Evolutionary conservation across 768 basidiomycete genomes (phyloP).

Genomic region (Baorangia bicolor): DNA sequence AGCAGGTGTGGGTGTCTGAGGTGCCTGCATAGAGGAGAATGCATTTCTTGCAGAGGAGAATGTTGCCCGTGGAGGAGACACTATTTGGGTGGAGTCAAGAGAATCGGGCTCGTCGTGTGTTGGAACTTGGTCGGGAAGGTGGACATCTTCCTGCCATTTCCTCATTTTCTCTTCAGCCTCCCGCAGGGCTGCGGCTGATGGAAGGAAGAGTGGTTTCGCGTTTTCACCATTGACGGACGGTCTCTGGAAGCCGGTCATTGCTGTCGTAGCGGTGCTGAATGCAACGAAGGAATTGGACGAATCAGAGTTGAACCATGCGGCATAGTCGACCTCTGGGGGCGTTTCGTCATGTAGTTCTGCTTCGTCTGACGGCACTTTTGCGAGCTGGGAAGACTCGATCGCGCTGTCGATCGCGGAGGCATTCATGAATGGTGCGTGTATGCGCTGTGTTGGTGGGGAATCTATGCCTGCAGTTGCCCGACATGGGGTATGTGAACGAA

Average conservation of each 20-base stretch:
- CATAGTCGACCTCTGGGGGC: constrained; percentile 41
- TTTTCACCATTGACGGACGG: neutral
- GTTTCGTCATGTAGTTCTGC: constrained; percentile 39
- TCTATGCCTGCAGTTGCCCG: neutral
- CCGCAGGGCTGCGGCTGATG: constrained; percentile 53
- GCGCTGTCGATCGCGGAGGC: constrained; percentile 12
- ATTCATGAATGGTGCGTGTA: constrained; percentile 20
- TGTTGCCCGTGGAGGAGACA: constrained; percentile 28
- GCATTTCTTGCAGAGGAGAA: constrained; percentile 41
- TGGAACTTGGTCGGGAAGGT: constrained; percentile 5
- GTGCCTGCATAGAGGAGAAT: constrained; percentile 26
- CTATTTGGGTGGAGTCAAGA: neutral
- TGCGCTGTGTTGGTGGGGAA: neutral
- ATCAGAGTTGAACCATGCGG: constrained; percentile 50
- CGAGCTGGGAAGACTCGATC: neutral
- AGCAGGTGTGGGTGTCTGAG: constrained; percentile 42
- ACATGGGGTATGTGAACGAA: constrained; percentile 1
- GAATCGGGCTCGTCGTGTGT: constrained; percentile 22
- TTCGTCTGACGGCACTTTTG: constrained; percentile 4
- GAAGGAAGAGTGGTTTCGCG: constrained; percentile 40
- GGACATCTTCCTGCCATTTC: constrained; percentile 47
- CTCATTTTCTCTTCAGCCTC: constrained; percentile 53
- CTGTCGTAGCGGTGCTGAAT: constrained; percentile 39
- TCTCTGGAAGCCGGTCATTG: constrained; percentile 20
- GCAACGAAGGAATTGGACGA: constrained; percentile 28